A percentile compares a stretch with the other conserved stretches of the same genome.
Evolutionary conservation across 192 early-diverging fungal species (phyloP).

Genomic region (Piromyces finnis): DNA sequence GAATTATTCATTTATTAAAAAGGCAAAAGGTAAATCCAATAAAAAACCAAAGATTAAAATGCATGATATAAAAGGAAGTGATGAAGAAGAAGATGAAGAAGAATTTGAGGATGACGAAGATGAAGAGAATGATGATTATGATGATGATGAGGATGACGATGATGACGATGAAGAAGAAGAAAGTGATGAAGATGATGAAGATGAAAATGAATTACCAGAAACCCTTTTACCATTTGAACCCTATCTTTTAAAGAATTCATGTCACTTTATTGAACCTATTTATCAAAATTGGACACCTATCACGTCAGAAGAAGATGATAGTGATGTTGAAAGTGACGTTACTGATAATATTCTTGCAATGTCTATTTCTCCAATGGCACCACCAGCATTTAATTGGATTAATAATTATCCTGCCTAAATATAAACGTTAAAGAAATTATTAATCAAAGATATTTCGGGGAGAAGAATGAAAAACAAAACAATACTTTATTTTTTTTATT

Average conservation of each 20-base stretch:
- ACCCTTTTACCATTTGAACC: constrained; percentile 94
- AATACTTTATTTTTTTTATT: too few relatives aligned
- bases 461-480: too few relatives aligned
- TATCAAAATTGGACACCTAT: constrained; percentile 61
- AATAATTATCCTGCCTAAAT: background rate
- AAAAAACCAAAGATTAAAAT: background rate
- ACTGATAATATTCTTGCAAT: background rate
- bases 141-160: background rate
- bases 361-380: background rate
- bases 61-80: background rate
- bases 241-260: constrained; percentile 50
- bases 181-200: constrained; percentile 1
- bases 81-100: background rate
- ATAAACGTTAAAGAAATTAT: too few relatives aligned
- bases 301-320: constrained; percentile 8
- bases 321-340: constrained; percentile 32
- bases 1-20: constrained; percentile 8
- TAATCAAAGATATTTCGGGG: too few relatives aligned
- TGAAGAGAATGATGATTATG: background rate
- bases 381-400: background rate
- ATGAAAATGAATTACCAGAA: constrained; percentile 28
- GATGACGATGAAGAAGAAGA: background rate
- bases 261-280: constrained; percentile 41
- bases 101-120: background rate
- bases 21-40: background rate